Percentiles rank a stretch among this genome's conserved stretches.
Evolutionary conservation across 2,329 filamentous ascomycete species (phyloP).

Genomic region (Fusarium camptoceras): DNA sequence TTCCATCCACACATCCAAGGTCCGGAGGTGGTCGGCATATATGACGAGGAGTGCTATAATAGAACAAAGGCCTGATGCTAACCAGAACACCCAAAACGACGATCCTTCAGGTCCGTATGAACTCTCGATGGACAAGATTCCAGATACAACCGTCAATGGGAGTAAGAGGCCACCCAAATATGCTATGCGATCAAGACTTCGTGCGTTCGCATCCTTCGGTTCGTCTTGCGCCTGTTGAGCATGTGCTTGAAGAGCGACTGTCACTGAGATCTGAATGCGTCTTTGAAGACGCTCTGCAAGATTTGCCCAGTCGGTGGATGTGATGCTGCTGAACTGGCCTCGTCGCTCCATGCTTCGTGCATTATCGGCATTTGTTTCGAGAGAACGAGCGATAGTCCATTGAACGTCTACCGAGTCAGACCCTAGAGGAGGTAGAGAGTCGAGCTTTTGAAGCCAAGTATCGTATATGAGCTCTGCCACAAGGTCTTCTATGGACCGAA

Average conservation of each 20-base stretch:
- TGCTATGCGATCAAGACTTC: slow-evolving; percentile 59
- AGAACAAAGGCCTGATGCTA: slow-evolving; percentile 54
- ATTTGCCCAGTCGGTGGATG: slow-evolving; percentile 37
- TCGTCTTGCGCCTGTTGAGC: slow-evolving; percentile 17
- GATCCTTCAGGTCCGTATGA: slow-evolving; percentile 56
- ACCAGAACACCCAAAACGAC: slow-evolving; percentile 64
- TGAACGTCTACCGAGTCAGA: slow-evolving; percentile 30
- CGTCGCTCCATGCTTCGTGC: slow-evolving; percentile 37
- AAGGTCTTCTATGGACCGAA: slow-evolving; percentile 26
- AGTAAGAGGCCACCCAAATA: slow-evolving; percentile 63
- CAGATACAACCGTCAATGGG: slow-evolving; percentile 61
- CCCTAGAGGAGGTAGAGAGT: slow-evolving; percentile 32
- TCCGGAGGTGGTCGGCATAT: slow-evolving; percentile 61
- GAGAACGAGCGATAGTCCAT: slow-evolving; percentile 36
- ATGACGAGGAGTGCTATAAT: slow-evolving; percentile 57
- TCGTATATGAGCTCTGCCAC: slow-evolving; percentile 45
- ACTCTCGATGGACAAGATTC: slow-evolving; percentile 61
- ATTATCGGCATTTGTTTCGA: slow-evolving; percentile 45
- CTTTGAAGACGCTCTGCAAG: slow-evolving; percentile 42
- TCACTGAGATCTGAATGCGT: slow-evolving; percentile 36
- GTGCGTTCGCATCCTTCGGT: slow-evolving; percentile 51
- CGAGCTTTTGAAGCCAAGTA: slow-evolving; percentile 44
- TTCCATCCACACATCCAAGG: slow-evolving; percentile 60
- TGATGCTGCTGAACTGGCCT: slow-evolving; percentile 25
- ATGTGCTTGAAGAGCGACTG: slow-evolving; percentile 14